Conservation (phyloP, 495 filamentous ascomycete species). For the Neurospora terricola region DNA sequence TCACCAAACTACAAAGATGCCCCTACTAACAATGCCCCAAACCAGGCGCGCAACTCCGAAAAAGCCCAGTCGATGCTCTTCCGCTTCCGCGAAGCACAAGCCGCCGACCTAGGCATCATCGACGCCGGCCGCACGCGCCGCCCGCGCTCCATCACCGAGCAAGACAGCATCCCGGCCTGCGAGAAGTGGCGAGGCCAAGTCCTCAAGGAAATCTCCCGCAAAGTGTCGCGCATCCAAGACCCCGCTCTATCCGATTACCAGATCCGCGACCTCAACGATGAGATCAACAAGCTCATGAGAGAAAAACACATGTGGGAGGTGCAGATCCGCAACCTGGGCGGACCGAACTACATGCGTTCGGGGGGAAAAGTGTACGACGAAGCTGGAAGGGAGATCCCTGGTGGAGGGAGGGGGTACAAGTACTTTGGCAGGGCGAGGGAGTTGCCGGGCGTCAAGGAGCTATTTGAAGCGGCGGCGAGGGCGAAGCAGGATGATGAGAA, state of each 20-base stretch:
- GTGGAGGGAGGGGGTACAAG: conserved; percentile 80
- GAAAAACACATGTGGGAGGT: conserved; percentile 99
- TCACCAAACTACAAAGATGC: no score
- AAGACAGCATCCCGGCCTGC: conserved; percentile 74
- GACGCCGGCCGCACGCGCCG: conserved; percentile 83
- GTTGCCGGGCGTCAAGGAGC: conserved; percentile 89
- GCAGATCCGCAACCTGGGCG: conserved; percentile 86
- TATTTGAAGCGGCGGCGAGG: conserved; percentile 73
- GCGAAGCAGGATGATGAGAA: conserved; percentile 39
- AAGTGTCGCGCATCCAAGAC: conserved; percentile 93
- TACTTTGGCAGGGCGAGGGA: conserved; percentile 82
- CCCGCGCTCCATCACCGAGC: conserved; percentile 77
- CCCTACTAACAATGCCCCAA: conserved; percentile 1
- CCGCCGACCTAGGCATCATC: conserved; percentile 91
- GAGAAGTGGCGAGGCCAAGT: conserved; percentile 99
- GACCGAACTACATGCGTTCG: conserved; percentile 96
- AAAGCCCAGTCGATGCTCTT: conserved; percentile 99
- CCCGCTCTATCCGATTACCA: conserved; percentile 81
- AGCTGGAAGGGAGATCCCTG: conserved; percentile 81
- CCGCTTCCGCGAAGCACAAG: conserved; percentile 96
- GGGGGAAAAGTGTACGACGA: conserved; percentile 83
- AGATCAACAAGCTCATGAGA: conserved; percentile 97
- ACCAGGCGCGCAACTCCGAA: conserved; percentile 68
- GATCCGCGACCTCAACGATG: conserved; percentile 95
- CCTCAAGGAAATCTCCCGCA: conserved; percentile 93